Evolutionary conservation across 2,329 filamentous ascomycete species (phyloP).

Genomic region (Penicillium sclerotigenum): DNA sequence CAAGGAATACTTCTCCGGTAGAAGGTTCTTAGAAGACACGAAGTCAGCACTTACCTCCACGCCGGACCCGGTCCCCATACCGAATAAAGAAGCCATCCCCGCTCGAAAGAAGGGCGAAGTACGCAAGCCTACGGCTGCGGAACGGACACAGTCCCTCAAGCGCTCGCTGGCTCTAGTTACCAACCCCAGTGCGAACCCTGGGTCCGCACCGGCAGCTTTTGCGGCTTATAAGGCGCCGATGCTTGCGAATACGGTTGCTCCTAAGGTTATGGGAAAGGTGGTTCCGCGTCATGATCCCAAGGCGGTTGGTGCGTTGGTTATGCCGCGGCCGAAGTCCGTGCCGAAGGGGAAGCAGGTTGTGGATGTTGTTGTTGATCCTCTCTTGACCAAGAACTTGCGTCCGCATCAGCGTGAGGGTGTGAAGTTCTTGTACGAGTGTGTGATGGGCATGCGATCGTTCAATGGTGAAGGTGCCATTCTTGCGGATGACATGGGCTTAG

Average conservation of each 20-base stretch:
- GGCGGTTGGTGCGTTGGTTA: slow-evolving; percentile 60
- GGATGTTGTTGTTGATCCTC: slow-evolving; percentile 69
- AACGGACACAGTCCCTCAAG: slow-evolving; percentile 16
- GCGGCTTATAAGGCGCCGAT: slow-evolving; percentile 62
- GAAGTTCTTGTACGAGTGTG: slow-evolving; percentile 69
- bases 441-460: slow-evolving; percentile 67
- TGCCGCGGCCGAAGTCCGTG: slow-evolving; percentile 58
- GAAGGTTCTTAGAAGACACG: slow-evolving; percentile 22
- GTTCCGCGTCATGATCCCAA: slow-evolving; percentile 64
- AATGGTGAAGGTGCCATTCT: slow-evolving; percentile 68
- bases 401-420: slow-evolving; percentile 69
- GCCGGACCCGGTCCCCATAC: slow-evolving; percentile 4
- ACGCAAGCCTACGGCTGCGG: slow-evolving; percentile 6
- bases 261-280: slow-evolving; percentile 46
- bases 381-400: slow-evolving; percentile 60
- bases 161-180: slow-evolving; percentile 15
- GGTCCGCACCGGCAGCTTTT: slow-evolving; percentile 43
- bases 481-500: slow-evolving; percentile 73
- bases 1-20: slow-evolving; percentile 53
- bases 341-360: slow-evolving; percentile 64
- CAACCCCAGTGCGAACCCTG: slow-evolving; percentile 42
- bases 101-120: slow-evolving; percentile 11
- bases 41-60: slow-evolving; percentile 21
- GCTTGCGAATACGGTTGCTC: slow-evolving; percentile 51
- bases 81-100: slow-evolving; percentile 22